A percentile compares a stretch with the other conserved stretches of the same genome.
These are phyloP conservation scores for Yarrowia sp. DNA, from an alignment of 805 yeast species.

Conservation along the genomic window DNA sequence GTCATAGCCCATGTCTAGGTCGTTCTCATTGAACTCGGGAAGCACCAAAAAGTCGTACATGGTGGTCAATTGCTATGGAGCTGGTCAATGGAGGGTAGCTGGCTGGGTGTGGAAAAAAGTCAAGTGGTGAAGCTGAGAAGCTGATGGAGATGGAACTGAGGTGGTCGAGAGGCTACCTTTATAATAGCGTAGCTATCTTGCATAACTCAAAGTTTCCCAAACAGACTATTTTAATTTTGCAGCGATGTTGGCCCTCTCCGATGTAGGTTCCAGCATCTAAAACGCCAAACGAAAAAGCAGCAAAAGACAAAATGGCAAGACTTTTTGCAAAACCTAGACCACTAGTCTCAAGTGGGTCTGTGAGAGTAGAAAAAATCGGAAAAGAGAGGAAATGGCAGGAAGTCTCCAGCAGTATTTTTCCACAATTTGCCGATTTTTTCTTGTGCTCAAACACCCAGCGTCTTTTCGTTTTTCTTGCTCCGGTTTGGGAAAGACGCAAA, in stretches of 20 bases:
- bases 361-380: too few species aligned
- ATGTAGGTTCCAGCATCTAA: neutral
- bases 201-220: slow-evolving; percentile 15
- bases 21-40: neutral
- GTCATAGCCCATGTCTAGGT: neutral
- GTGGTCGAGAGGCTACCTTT: neutral
- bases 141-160: neutral
- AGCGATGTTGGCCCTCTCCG: slow-evolving; percentile 13
- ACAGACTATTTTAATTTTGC: slow-evolving; percentile 11
- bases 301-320: neutral
- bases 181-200: slow-evolving; percentile 16
- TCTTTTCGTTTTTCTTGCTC: too few species aligned
- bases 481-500: neutral
- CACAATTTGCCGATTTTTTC: too few species aligned
- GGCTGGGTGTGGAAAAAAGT: neutral
- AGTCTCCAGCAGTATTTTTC: too few species aligned
- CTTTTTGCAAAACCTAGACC: neutral
- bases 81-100: too few species aligned
- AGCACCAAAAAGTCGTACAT: slow-evolving; percentile 15
- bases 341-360: too few species aligned
- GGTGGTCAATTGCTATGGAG: neutral
- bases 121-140: neutral
- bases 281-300: neutral
- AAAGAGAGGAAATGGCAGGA: too few species aligned
- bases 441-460: too few species aligned